Conservation (phyloP, 2,329 filamentous ascomycete genomes). For the Ophiostoma australiae region DNA sequence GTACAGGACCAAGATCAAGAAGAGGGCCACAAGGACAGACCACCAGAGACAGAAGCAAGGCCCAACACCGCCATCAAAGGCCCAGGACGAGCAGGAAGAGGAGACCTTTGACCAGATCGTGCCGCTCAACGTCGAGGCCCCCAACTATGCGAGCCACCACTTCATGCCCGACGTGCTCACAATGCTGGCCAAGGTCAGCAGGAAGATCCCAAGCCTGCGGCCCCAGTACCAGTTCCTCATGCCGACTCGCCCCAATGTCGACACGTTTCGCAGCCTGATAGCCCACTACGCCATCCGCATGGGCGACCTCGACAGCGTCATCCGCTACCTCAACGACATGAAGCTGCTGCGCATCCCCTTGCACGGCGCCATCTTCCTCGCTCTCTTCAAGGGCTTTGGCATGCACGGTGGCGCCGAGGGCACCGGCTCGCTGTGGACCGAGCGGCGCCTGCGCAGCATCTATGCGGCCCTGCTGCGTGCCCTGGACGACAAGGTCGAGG, state of each 20-base stretch:
- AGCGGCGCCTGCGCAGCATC: constrained; percentile 60
- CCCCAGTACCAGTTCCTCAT: constrained; percentile 55
- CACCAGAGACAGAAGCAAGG: neutral
- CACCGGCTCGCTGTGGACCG: constrained; percentile 64
- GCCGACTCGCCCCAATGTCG: constrained; percentile 65
- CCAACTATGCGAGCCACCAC: constrained; percentile 44
- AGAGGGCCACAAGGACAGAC: neutral
- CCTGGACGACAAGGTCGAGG: constrained; percentile 43
- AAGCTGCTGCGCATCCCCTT: constrained; percentile 60
- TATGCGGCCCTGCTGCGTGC: constrained; percentile 60
- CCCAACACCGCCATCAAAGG: neutral
- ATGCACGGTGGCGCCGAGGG: constrained; percentile 60
- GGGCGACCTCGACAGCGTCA: constrained; percentile 68
- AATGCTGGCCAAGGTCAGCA: constrained; percentile 53
- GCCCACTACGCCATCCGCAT: constrained; percentile 63
- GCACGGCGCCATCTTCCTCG: constrained; percentile 71
- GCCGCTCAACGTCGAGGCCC: neutral
- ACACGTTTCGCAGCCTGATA: constrained; percentile 75
- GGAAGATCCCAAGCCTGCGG: constrained; percentile 52
- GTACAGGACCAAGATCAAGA: constrained; percentile 33
- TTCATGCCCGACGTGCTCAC: constrained; percentile 53
- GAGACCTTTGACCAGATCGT: neutral
- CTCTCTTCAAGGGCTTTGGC: constrained; percentile 77
- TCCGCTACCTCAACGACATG: constrained; percentile 76
- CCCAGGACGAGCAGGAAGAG: neutral